A percentile compares a stretch with the other conserved stretches of the same genome.
Conservation (phyloP, 2,329 filamentous ascomycete genomes). For the Tolypocladium guangdongense region DNA sequence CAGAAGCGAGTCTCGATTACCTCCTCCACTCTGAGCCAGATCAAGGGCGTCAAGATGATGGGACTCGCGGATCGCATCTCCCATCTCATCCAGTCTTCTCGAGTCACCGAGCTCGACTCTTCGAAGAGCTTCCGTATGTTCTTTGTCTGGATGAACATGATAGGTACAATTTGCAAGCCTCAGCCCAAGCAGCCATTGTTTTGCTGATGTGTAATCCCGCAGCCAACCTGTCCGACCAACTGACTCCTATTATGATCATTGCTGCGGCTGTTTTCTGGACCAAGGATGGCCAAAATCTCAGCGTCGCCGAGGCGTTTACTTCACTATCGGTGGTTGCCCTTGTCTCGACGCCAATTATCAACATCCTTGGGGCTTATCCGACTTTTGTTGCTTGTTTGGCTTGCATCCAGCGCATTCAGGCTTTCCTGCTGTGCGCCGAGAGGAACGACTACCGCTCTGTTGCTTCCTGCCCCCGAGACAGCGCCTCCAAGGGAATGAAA, state of each 20-base stretch:
- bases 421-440: constrained; percentile 4
- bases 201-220: not conserved
- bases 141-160: constrained; percentile 1
- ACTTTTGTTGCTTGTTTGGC: not conserved
- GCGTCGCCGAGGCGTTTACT: constrained; percentile 3
- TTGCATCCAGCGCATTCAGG: constrained; percentile 6
- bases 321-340: constrained; percentile 6
- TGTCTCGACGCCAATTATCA: constrained; percentile 3
- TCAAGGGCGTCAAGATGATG: constrained; percentile 25
- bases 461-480: too few species aligned
- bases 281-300: not conserved
- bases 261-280: constrained; percentile 6
- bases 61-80: constrained; percentile 12
- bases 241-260: constrained; percentile 7
- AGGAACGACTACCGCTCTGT: constrained; percentile 6
- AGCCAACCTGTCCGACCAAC: not conserved
- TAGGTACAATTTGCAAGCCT: constrained; percentile 1
- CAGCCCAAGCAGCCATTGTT: not conserved
- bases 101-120: constrained; percentile 7
- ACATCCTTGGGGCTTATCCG: constrained; percentile 2
- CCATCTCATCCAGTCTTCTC: constrained; percentile 5
- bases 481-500: too few species aligned
- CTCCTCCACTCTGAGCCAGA: constrained; percentile 16
- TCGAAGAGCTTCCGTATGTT: constrained; percentile 4
- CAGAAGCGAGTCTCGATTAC: constrained; percentile 20